Evolutionary conservation across 1,284 basidiomycete genomes (phyloP), one percentile per base, ranked within the genome.

Genomic region (Microbotryum saponariae): DNA sequence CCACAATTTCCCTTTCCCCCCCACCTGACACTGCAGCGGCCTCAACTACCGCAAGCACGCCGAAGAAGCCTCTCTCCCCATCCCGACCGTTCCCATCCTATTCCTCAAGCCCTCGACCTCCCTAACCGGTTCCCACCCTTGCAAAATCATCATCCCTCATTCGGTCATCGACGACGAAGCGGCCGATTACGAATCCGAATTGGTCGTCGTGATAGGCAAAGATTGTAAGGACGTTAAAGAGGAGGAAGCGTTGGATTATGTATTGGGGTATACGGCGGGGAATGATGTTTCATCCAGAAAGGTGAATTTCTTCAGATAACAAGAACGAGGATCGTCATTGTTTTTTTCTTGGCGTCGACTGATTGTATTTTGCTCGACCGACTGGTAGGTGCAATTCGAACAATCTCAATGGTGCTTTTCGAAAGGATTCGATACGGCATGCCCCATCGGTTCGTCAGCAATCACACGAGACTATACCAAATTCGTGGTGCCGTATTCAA

Each of bases 151-250:
- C 45, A 52, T 74, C 1, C 73, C 73, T 0, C 67, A 66, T 27
- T 47, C 44, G 2, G 63, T 66, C 25, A 59, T 64, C 2, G 2
- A 51, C n/a, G 60, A 72, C 45, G 60, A 71, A 29, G 58, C 67
- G 6, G 68, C 70, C 1, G 73, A 74, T 50, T 74, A 70, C 62
- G 73, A 74, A 54, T 55, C 68, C 6, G 91, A 94, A 71, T 76
- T 96, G 10, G 88, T 83, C 31, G 81, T 94, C 65, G 85, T 94
- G 63, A 88, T 94, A 52, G 88, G 88, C n/a, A 89, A 86, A 71
- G 75, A 83, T 1, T 86, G 86, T 53, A 89, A 87, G 77, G 77
- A 93, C 71, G 89, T 92, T 6, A 79, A 80, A 0, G 86, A 88
- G 70, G 80, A 78, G 0, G 81, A 91, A 4, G 91, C 91, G 0